These are phyloP conservation scores for Leccinum arenicola DNA, from an alignment of 768 basidiomycete genomes.

Conservation along the genomic window DNA sequence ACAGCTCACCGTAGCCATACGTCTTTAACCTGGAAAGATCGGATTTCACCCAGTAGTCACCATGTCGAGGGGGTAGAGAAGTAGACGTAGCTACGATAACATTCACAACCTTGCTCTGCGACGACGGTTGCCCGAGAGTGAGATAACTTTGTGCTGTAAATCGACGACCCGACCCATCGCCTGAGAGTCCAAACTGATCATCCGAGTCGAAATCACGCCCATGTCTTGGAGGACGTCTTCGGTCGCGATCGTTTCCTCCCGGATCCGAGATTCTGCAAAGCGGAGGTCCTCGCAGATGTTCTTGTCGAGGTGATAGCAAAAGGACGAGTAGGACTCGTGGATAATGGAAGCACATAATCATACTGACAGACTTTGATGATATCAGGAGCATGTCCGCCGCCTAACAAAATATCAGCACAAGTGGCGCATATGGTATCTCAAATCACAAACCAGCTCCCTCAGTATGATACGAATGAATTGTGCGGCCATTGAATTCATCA, in stretches of 20 bases:
- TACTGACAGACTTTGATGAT: slow-evolving; percentile 96
- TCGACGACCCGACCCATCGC: slow-evolving; percentile 99
- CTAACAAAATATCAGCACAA: slow-evolving; percentile 31
- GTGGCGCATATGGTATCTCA: background rate
- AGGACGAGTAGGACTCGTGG: slow-evolving; percentile 95
- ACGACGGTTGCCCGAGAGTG: too few relatives aligned
- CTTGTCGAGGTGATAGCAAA: slow-evolving; percentile 86
- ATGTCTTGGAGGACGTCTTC: slow-evolving; percentile 93
- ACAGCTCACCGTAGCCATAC: too few relatives aligned
- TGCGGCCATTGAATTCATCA: slow-evolving; percentile 81
- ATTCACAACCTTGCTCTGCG: too few relatives aligned
- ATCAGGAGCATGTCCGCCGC: slow-evolving; percentile 96
- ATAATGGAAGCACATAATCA: slow-evolving; percentile 88
- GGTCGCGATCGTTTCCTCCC: slow-evolving; percentile 94
- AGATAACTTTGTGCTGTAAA: too few relatives aligned
- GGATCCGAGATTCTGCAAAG: slow-evolving; percentile 96
- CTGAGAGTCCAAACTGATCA: slow-evolving; percentile 95
- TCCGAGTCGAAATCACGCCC: slow-evolving; percentile 78
- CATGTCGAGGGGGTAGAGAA: too few relatives aligned
- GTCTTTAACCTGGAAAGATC: too few relatives aligned
- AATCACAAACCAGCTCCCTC: slow-evolving; percentile 80
- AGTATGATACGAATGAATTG: slow-evolving; percentile 96
- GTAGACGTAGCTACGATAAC: too few relatives aligned
- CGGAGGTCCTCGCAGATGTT: slow-evolving; percentile 91
- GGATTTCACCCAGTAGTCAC: too few relatives aligned